Percentiles rank a stretch among this genome's conserved stretches.
phyloP scores from a whole-genome alignment of 1,284 basidiomycete genomes.

The Ganoderma resinaceum region DNA sequence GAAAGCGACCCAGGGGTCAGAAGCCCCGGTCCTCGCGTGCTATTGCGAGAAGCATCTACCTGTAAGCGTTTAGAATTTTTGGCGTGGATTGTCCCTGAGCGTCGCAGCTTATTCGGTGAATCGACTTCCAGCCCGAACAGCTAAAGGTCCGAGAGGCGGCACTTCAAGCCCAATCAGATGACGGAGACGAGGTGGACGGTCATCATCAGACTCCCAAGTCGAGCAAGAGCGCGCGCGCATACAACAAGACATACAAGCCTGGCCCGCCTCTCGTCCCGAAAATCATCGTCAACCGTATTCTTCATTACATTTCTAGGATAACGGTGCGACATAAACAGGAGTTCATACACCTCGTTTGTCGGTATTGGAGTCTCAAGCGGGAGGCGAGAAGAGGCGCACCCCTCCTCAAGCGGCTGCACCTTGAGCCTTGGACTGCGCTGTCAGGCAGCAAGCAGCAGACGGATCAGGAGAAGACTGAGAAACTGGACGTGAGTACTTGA shows the following conservation, averaged over 20 bases:
- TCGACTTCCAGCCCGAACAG: slow-evolving; percentile 64
- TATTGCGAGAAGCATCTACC: slow-evolving; percentile 92
- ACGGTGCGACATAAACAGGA: slow-evolving; percentile 79
- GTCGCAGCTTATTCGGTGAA: not conserved
- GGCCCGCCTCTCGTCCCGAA: slow-evolving; percentile 81
- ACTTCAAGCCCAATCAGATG: slow-evolving; percentile 52
- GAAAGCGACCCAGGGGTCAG: slow-evolving; percentile 82
- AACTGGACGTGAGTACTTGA: slow-evolving; percentile 72
- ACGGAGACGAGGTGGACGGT: slow-evolving; percentile 46
- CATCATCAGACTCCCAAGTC: slow-evolving; percentile 46
- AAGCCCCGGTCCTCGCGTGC: slow-evolving; percentile 73
- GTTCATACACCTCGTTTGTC: slow-evolving; percentile 82
- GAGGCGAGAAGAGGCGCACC: slow-evolving; percentile 95
- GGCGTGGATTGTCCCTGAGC: not conserved
- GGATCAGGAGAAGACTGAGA: slow-evolving; percentile 86
- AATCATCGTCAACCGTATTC: slow-evolving; percentile 78
- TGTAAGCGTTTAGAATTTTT: slow-evolving; percentile 49
- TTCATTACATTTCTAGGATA: slow-evolving; percentile 81
- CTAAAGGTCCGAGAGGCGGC: slow-evolving; percentile 65
- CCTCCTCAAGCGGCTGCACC: slow-evolving; percentile 90
- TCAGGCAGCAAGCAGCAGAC: slow-evolving; percentile 70
- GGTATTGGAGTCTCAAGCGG: slow-evolving; percentile 97
- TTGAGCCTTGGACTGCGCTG: slow-evolving; percentile 97
- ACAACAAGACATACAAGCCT: slow-evolving; percentile 81
- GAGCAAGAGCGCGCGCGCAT: slow-evolving; percentile 79